These are phyloP conservation scores for Isoetes taiwanensis DNA, from an alignment of 75 land plant species.

Conservation along the genomic window DNA sequence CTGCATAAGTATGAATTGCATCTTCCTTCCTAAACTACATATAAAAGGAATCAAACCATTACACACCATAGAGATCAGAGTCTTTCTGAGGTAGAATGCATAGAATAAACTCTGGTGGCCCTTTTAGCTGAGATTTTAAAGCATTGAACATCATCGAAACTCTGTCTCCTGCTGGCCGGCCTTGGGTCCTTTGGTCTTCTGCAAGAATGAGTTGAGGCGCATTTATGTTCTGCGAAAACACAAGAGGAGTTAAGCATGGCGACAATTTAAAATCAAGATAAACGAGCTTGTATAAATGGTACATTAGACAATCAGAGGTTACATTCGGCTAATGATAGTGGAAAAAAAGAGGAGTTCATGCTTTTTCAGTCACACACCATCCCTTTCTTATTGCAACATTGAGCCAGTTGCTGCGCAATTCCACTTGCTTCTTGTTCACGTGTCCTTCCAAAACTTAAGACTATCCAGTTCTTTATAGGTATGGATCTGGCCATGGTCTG, in stretches of 20 bases:
- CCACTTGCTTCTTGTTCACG: slow-evolving; percentile 14
- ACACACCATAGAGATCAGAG: slow-evolving; percentile 71
- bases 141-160: slow-evolving; percentile 59
- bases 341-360: background rate
- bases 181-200: slow-evolving; percentile 28
- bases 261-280: background rate
- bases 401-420: slow-evolving; percentile 19
- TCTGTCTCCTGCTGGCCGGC: slow-evolving; percentile 39
- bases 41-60: background rate
- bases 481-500: slow-evolving; percentile 39
- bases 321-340: background rate
- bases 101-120: slow-evolving; percentile 55
- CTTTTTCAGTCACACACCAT: slow-evolving; percentile 12
- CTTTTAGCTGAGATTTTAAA: slow-evolving; percentile 26
- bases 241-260: background rate
- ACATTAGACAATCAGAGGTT: background rate
- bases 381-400: slow-evolving; percentile 24
- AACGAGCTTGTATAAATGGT: background rate
- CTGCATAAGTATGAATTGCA: background rate
- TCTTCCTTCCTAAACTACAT: background rate
- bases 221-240: slow-evolving; percentile 17
- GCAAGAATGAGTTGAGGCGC: slow-evolving; percentile 25
- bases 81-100: slow-evolving; percentile 67
- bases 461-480: slow-evolving; percentile 49
- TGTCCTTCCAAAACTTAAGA: slow-evolving; percentile 41